A percentile compares a stretch with the other conserved stretches of the same genome.
Evolutionary conservation across 2,329 filamentous ascomycete species (phyloP).

Genomic region (Alternaria sp.): DNA sequence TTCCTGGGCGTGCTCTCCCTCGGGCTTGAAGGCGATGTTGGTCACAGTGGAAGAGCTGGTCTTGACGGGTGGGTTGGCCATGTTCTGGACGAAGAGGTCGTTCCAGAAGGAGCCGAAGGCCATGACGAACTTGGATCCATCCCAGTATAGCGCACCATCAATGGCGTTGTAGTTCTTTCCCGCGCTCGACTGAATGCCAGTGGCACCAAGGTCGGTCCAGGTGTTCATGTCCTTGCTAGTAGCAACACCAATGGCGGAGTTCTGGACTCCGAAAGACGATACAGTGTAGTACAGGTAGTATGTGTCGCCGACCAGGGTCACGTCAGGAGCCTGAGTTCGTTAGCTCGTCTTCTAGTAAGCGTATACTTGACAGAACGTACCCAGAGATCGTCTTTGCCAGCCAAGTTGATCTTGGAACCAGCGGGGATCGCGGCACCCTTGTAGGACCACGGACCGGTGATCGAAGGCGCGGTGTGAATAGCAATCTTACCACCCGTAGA

Average conservation of each 20-base stretch:
- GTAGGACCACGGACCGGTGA: constrained; percentile 60
- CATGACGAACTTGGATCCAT: constrained; percentile 56
- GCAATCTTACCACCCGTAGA: constrained; percentile 59
- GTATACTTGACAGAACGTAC: constrained; percentile 33
- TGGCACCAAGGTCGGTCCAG: constrained; percentile 66
- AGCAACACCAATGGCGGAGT: constrained; percentile 67
- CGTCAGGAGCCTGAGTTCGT: constrained; percentile 65
- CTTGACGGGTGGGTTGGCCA: constrained; percentile 49
- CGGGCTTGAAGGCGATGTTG: constrained; percentile 62
- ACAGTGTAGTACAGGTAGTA: constrained; percentile 74
- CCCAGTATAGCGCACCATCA: constrained; percentile 55
- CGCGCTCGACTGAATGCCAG: constrained; percentile 54
- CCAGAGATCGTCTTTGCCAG: constrained; percentile 59
- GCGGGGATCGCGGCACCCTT: constrained; percentile 54
- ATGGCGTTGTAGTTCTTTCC: constrained; percentile 59
- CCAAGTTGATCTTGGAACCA: constrained; percentile 55
- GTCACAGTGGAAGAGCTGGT: constrained; percentile 42
- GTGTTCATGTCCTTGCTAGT: constrained; percentile 58
- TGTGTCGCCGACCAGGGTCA: constrained; percentile 60
- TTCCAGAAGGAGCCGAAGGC: constrained; percentile 74
- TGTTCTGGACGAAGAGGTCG: constrained; percentile 66
- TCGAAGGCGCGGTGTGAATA: constrained; percentile 55
- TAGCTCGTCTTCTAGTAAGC: neutral
- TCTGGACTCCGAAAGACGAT: constrained; percentile 66
- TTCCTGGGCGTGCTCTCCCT: constrained; percentile 62